Evolutionary conservation across 1,284 basidiomycete genomes (phyloP), one percentile per base, ranked within the genome.

Genomic region (Malassezia caprae): DNA sequence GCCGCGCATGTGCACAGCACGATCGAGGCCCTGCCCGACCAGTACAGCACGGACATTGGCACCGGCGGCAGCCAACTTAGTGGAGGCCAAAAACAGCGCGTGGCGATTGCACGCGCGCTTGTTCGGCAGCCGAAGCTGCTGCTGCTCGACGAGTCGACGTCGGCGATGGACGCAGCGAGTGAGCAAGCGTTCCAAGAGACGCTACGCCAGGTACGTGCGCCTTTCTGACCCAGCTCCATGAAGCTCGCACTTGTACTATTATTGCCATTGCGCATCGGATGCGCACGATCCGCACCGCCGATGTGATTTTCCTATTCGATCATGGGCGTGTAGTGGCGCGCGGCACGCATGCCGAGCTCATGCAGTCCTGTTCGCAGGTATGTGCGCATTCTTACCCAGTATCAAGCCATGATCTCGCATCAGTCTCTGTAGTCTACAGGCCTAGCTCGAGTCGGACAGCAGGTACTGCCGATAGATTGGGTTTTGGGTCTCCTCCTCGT

Each of bases 401-500:
- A 64, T 31, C 62, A 56, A 34, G 63, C 63, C n/a, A 67, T 67
- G 65, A 60, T 67, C 8, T 56, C 56, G 27, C 64, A 67, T 39
- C 65, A 67, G 53, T 54, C 54, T n/a, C 54, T 67, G 31, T 53
- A 52, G 13, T 17, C 15, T 32, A 17, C 19, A 12, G 12, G 3
- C 13, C 30, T 46, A 46, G 19, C 10, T 46, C 7, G 21, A 5
- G 10, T 35, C 30, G 31, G 32, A 31, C 30, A 35, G 34, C 35
- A 88, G 78, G 75, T 86, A 94, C 61, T 84, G 80, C 65, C 81
- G 84, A 76, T 90, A 93, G 4, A 93, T 84, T 21, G 82, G 80
- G 68, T 94, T 98, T 37, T 87, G 76, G 17, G 93, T 98, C 77
- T 98, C 93, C 74, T 98, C 93, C 12, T 89, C 84, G 75, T 84